Evolutionary conservation across 306 rosid species (phyloP), one percentile per base, ranked within the genome.

Genomic region (Casuarina equisetifolia): DNA sequence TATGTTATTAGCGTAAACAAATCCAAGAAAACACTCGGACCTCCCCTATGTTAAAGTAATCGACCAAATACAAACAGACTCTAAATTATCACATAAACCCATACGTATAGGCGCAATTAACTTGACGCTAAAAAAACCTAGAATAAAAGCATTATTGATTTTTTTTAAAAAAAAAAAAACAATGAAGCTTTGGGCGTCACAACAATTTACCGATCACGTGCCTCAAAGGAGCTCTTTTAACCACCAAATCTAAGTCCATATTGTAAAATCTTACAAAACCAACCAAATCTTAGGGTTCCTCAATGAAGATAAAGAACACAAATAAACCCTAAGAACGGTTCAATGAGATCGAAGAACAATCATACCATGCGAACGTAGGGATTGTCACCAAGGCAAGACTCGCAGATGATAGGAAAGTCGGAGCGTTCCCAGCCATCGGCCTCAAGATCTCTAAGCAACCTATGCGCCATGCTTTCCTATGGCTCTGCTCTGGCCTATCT

Each of bases 391-490:
- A 88, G 89, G 72, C 91, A 88, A 2, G 91, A 88, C 74, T 85
- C 89, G 45, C 91, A 88, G 78, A 85, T 85, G 77, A 88, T 88
- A 32, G 91, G 91, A 70, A 88, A 88, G 39, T 88, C 91, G 39
- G 91, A 85, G 19, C 91, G 87, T 4, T 88, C 91, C 91, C 91
- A 88, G 11, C 91, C 91, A 6, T 88, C 91, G 10, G 89, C 91
- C 78, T 88, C 86, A n/a, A 78, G 89, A 58, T 88, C 87, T 49
- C 91, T 83, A 9, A 88, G 81, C 83, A 88, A 73, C 54, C 91
- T 58, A 61, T 88, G 91, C 59, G 89, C 91, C 91, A 88, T 87
- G 77, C 0, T 71, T 4, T 5, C 48, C 66, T 58, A 61, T 12
- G 61, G 15, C 44, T 32, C 3, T 61, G 43, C 13, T 35, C 9